Conservation (phyloP, 768 basidiomycete species). For the Leccinum sublutescens region DNA sequence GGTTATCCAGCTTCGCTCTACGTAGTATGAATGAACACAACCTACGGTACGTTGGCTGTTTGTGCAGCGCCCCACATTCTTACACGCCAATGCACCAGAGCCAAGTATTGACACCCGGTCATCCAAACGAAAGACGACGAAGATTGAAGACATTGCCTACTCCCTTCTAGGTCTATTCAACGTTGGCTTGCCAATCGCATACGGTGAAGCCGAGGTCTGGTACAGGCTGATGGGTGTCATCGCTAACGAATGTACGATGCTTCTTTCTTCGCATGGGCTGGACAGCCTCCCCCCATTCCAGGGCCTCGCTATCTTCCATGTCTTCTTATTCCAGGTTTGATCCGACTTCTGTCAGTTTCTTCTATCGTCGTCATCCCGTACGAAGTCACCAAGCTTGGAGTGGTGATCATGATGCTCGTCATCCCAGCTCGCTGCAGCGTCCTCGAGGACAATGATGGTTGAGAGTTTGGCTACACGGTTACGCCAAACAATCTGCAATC, state of each 20-base stretch:
- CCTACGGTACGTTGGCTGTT: no score
- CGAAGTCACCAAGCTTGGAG: constrained; percentile 14
- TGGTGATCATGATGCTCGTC: constrained; percentile 9
- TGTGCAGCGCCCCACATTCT: no score
- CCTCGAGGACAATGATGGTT: constrained; percentile 10
- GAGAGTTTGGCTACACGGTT: constrained; percentile 10
- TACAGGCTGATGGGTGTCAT: constrained; percentile 17
- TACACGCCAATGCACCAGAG: no score
- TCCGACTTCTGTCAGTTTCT: neutral
- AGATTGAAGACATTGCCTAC: constrained; percentile 26
- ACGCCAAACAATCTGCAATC: constrained; percentile 2
- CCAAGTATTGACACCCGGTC: neutral
- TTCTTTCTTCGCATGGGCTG: constrained; percentile 13
- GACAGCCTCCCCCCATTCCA: constrained; percentile 9
- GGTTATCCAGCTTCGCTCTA: no score
- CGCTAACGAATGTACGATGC: constrained; percentile 14
- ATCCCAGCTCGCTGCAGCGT: constrained; percentile 10
- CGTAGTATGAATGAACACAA: no score
- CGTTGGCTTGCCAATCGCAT: constrained; percentile 21
- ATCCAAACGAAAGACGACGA: constrained; percentile 23
- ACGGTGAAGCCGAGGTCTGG: constrained; percentile 28
- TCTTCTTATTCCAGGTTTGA: constrained; percentile 9
- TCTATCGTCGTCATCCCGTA: constrained; percentile 11
- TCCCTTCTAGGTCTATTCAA: constrained; percentile 25
- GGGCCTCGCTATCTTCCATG: constrained; percentile 7